These are phyloP conservation scores for Lactarius sp. DNA, from an alignment of 768 basidiomycete species.

Conservation along the genomic window DNA sequence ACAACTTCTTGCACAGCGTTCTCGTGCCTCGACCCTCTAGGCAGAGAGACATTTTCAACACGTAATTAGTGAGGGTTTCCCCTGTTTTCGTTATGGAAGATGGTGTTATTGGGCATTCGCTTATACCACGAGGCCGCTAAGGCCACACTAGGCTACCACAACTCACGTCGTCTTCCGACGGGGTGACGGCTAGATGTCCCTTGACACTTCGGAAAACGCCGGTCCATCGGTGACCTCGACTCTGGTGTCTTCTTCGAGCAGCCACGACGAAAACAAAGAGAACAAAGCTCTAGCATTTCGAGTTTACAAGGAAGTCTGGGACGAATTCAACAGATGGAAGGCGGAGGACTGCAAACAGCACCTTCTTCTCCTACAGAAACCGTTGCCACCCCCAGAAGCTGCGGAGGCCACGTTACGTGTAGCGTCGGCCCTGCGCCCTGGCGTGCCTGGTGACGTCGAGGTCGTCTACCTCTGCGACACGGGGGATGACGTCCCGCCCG, in stretches of 20 bases:
- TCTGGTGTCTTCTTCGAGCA: background rate
- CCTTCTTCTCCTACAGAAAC: constrained; percentile 21
- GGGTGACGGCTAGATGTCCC: background rate
- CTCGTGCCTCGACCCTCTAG: too few relatives aligned
- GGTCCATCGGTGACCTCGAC: background rate
- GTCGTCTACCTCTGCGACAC: constrained; percentile 5
- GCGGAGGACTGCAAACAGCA: constrained; percentile 21
- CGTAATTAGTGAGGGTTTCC: too few relatives aligned
- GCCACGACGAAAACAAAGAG: background rate
- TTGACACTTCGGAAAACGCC: background rate
- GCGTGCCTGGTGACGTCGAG: constrained; percentile 6
- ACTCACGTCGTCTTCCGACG: background rate
- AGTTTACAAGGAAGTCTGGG: constrained; percentile 28
- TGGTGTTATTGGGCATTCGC: too few relatives aligned
- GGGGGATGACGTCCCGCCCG: constrained; percentile 15
- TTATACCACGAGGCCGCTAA: too few relatives aligned
- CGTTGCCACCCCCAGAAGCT: constrained; percentile 9
- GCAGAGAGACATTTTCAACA: too few relatives aligned
- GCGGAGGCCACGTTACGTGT: background rate
- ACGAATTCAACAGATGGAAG: constrained; percentile 31
- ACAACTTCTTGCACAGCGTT: too few relatives aligned
- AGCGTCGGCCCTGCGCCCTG: background rate
- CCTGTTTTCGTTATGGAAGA: background rate
- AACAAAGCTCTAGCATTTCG: background rate
- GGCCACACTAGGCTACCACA: background rate